phyloP scores from a whole-genome alignment of 2,329 filamentous ascomycete species.

The Claviceps sp. region DNA sequence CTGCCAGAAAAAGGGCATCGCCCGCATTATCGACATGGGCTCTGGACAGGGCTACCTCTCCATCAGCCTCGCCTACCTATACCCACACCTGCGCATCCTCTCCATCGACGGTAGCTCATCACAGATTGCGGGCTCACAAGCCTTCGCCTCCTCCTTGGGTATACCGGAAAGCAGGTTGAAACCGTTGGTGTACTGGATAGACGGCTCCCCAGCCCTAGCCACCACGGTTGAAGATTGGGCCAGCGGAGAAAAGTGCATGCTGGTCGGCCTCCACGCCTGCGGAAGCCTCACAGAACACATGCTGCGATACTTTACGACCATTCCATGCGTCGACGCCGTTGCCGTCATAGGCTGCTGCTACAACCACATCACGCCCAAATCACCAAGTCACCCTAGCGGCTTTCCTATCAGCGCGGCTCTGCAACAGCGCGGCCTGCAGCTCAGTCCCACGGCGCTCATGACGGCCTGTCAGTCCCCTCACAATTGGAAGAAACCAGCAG shows the following conservation, averaged over 20 bases:
- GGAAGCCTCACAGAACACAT: conserved; percentile 21
- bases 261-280: conserved; percentile 20
- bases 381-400: conserved; percentile 23
- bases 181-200: conserved; percentile 16
- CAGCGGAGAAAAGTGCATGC: conserved; percentile 14
- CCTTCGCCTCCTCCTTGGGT: conserved; percentile 11
- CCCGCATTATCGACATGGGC: conserved; percentile 15
- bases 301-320: conserved; percentile 15
- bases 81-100: conserved; percentile 14
- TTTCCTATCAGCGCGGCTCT: conserved; percentile 24
- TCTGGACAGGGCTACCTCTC: conserved; percentile 20
- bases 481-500: conserved; percentile 16
- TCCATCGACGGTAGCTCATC: conserved; percentile 19
- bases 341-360: conserved; percentile 21
- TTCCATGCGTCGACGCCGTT: conserved; percentile 11
- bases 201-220: conserved; percentile 12
- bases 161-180: conserved; percentile 11
- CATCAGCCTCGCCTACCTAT: conserved; percentile 15
- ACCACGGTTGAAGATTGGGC: conserved; percentile 16
- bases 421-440: conserved; percentile 8
- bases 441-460: conserved; percentile 20
- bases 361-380: conserved; percentile 18
- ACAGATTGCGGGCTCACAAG: conserved; percentile 15
- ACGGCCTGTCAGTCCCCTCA: conserved; percentile 20
- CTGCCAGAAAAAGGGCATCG: conserved; percentile 13